phyloP scores from a whole-genome alignment of 164 flowering plant genomes.

The Cinnamomum chago region DNA sequence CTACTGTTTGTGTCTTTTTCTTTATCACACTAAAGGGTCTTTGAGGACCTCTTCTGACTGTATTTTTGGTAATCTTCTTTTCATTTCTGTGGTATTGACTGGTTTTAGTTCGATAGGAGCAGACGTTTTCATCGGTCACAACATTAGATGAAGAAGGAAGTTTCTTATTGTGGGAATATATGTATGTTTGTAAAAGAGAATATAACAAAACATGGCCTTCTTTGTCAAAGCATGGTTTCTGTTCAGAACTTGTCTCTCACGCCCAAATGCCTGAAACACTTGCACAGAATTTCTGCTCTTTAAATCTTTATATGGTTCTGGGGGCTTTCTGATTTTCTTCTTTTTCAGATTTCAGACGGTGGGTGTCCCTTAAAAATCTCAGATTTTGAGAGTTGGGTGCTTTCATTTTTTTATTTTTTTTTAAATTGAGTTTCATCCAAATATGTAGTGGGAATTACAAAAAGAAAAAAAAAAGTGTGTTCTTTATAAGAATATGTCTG shows the following conservation, averaged over 20 bases:
- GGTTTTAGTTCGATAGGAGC: not conserved
- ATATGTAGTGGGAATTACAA: too few relatives aligned
- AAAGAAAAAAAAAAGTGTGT: too few relatives aligned
- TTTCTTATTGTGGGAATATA: constrained; percentile 44
- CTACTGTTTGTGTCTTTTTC: constrained; percentile 25
- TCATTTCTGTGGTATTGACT: constrained; percentile 12
- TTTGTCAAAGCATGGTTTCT: constrained; percentile 30
- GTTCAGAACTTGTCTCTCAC: constrained; percentile 30
- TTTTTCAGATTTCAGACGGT: not conserved
- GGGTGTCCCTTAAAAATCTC: not conserved
- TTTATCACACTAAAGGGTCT: not conserved
- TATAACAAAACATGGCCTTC: constrained; percentile 9
- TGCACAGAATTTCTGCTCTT: constrained; percentile 6
- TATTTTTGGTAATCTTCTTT: constrained; percentile 2
- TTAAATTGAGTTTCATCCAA: not conserved
- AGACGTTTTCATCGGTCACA: constrained; percentile 25
- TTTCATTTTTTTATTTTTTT: not conserved
- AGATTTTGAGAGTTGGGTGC: not conserved
- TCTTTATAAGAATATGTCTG: not conserved
- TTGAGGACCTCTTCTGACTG: not conserved
- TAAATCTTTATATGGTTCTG: not conserved
- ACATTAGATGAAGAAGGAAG: constrained; percentile 9
- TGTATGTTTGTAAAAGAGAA: constrained; percentile 29
- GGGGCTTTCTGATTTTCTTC: too few relatives aligned
- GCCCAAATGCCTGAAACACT: constrained; percentile 24